Base-by-base conservation (phyloP, 176 grass and related monocot species). In the Musa itinerans region DNA sequence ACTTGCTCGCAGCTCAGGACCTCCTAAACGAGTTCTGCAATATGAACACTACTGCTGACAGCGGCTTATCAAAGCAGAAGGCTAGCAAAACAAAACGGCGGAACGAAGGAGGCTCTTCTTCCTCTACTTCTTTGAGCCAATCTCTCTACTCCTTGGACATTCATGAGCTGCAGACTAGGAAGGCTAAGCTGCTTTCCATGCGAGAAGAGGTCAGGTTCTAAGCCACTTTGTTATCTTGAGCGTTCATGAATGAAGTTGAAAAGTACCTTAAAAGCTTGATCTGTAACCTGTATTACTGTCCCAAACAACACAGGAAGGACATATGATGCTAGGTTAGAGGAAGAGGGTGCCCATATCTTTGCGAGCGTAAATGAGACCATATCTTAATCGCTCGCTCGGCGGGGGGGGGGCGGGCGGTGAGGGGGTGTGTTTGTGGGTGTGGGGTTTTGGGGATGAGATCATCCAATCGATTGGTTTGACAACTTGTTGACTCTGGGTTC, bases 1-100 rank as follows among this genome's bases (percentile, higher is more conserved):
- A 85, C 79, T 88, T 99, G 52, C 5, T 86, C 52, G 83, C 91
- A 29, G 85, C 87, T 55, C 84, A 87, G 74, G 83, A 94, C 55
- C 84, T 99, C 8, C 81, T 99, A 64, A 89, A 92, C 16, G 91
- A 91, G 48, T 91, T 86, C 87, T 99, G 88, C 79, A 89, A 79
- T 78, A 75, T 94, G 17, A 82, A 81, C 2, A 79, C 71, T 11
- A 3, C 2, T 29, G 85, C 82, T 3, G 64, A 11, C 64, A 50
- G 17, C 54, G 78, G 82, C 65, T 54, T 69, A 50, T 68, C 71
- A 17, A 79, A 76, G 75, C 34, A 15, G 11, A 89, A 54, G 48
- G 27, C n/a, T 0, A 24, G 61, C 56, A 81, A 78, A 62, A 78
- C n/a, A 55, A 69, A 83, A 71, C 51, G 80, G 19, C 57, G 85